phyloP scores from a whole-genome alignment of 257 asterid genomes.

The Linderniella brevidens region DNA sequence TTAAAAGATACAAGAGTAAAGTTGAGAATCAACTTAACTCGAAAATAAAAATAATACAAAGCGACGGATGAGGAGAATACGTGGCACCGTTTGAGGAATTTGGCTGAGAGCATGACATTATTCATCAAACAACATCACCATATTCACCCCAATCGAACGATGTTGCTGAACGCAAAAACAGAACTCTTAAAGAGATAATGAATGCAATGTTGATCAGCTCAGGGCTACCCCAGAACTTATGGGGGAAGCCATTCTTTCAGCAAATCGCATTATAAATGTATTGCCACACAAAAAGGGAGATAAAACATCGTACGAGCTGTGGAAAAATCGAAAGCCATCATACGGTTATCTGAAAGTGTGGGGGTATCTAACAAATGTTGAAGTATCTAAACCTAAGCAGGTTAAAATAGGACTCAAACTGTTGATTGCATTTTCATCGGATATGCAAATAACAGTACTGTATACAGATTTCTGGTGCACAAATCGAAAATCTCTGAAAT shows the following conservation, averaged over 20 bases:
- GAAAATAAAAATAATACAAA: background rate
- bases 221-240: conserved; percentile 1
- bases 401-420: background rate
- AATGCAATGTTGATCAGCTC: background rate
- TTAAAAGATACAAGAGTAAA: background rate
- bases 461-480: background rate
- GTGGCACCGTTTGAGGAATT: conserved; percentile 1
- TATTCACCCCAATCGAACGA: background rate
- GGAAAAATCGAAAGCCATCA: background rate
- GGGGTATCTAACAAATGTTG: background rate
- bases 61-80: background rate
- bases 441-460: background rate
- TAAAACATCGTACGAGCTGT: conserved; percentile 4
- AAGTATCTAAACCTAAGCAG: background rate
- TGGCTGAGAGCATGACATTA: background rate
- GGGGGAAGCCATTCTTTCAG: background rate
- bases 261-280: background rate
- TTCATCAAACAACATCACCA: background rate
- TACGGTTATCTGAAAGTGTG: background rate
- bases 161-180: background rate
- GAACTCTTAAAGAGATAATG: conserved; percentile 4
- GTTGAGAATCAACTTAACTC: background rate
- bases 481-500: background rate
- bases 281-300: background rate
- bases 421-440: background rate